Percentiles rank a stretch among this genome's conserved stretches.
phyloP scores from a whole-genome alignment of 139 green algal species.

The Auxenochlorella pyrenoidosa region DNA sequence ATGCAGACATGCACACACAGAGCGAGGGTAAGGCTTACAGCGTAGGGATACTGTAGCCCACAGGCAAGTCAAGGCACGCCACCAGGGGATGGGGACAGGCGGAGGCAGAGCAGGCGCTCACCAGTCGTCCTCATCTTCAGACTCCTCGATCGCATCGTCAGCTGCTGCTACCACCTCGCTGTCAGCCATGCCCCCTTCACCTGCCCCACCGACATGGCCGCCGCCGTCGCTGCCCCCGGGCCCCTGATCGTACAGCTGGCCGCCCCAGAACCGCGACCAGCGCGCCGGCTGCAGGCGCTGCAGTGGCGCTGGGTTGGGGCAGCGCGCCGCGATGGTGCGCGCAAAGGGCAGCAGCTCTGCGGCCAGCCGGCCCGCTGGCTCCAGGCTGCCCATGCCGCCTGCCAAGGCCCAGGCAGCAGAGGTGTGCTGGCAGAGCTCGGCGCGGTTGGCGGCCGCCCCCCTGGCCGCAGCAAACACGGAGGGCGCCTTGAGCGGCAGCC shows the following conservation, averaged over 20 bases:
- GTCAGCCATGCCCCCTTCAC: neutral
- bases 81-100: no score
- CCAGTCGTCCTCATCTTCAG: slow-evolving; percentile 22
- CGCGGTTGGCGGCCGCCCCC: slow-evolving; percentile 32
- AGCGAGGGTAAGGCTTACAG: no score
- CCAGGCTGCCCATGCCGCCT: slow-evolving; percentile 6
- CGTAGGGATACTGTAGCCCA: no score
- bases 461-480: slow-evolving; percentile 18
- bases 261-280: slow-evolving; percentile 45
- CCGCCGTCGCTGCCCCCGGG: neutral
- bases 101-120: neutral
- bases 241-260: slow-evolving; percentile 28
- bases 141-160: slow-evolving; percentile 17
- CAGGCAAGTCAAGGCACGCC: no score
- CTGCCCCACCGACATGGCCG: neutral
- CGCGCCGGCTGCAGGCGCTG: slow-evolving; percentile 24
- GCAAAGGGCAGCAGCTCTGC: slow-evolving; percentile 32
- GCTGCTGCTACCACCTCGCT: neutral
- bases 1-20: no score
- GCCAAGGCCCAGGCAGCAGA: neutral
- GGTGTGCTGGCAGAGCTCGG: slow-evolving; percentile 27
- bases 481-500: slow-evolving; percentile 46
- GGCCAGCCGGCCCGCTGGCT: neutral
- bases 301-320: neutral
- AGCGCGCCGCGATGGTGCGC: neutral